Evolutionary conservation across 257 asterid genomes (phyloP), one percentile per base, ranked within the genome.

Genomic region (Phtheirospermum japonicum): DNA sequence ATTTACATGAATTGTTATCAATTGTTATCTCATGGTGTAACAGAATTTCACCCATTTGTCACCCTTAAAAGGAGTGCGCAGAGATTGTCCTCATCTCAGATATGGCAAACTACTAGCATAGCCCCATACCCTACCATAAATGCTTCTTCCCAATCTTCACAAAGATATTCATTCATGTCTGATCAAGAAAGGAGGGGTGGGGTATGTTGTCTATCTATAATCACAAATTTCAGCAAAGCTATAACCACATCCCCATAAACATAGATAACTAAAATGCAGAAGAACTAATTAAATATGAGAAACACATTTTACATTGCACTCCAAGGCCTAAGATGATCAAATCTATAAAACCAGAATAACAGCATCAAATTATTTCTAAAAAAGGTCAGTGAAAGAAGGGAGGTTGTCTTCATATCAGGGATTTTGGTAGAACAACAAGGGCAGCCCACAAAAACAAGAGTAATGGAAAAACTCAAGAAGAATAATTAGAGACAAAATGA

Each of bases 1-100:
- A 64, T 58, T 57, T 48, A 16, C 54, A 73, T 43, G 31, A 14
- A 46, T 46, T 59, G 54, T 50, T n/a, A 61, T 48, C 20, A 61
- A 66, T 34, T 48, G 26, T 20, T 46, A 68, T 63, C 46, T 57
- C 64, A 36, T 55, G 73, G 51, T 13, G 10, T 59, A 49, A 11
- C 45, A 28, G 59, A 46, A 4, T 26, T 30, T 10, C 55, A 46
- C 31, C n/a, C 4, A 18, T 49, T 48, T 50, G 49, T 50, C 33
- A 30, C 12, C 53, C 52, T 17, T 40, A 14, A n/a, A 40, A 19
- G 34, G 17, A 13, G 43, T 20, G 34, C 45, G 37, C 6, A 7
- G 32, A 13, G 14, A 52, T 14, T 13, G 58, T 26, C 56, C 61
- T 53, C 61, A 36, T 20, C 59, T 30, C 26, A 9, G 39, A 58